Base-by-base conservation (phyloP, 2,329 filamentous ascomycete genomes). In the Apiospora marii region DNA sequence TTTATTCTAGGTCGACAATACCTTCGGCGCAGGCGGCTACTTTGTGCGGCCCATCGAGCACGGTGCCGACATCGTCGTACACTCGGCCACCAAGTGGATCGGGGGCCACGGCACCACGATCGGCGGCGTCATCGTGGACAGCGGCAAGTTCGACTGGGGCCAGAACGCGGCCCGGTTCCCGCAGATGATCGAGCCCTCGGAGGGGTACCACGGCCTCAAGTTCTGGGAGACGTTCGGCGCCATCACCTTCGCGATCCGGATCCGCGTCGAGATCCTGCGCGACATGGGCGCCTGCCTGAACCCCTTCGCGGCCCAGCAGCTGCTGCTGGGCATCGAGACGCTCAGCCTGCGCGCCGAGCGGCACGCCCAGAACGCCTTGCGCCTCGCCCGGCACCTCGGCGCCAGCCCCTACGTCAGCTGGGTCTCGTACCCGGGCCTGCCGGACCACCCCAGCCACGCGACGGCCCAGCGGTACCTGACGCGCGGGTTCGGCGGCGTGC, bases 21-120 rank as follows among this genome's bases (percentile, higher is more conserved):
- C 95, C 12, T 98, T 98, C 78, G 96, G 95, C 67, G 95, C 95
- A 16, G 95, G 95, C 73, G 95, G 96, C 69, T 98, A 94, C 87
- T 97, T 94, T 82, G 87, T 92, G 77, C 91, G 93, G 8, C 95
- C 95, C 53, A 96, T 98, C 78, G 92, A 95, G 34, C 93, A 97
- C 82, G 95, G 95, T 71, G 95, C 94, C 75, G 95, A 98, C 81
- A 98, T 98, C 74, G 92, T 98, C 70, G 94, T 98, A 34, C 95
- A 98, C 87, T 96, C 93, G 51, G 95, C 95, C 14, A 98, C 95
- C 73, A 98, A 98, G 84, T 98, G 95, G 95, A 98, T 98, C 75
- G 95, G 95, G 72, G 95, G 95, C 58, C 96, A 98, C 83, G 96
- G 95, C 74, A 97, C 95, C 53, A 98, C 95, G 37, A 93, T 98